Base-by-base conservation (phyloP, 192 early-diverging fungal genomes). In the Jimgerdemannia lactiflua region DNA sequence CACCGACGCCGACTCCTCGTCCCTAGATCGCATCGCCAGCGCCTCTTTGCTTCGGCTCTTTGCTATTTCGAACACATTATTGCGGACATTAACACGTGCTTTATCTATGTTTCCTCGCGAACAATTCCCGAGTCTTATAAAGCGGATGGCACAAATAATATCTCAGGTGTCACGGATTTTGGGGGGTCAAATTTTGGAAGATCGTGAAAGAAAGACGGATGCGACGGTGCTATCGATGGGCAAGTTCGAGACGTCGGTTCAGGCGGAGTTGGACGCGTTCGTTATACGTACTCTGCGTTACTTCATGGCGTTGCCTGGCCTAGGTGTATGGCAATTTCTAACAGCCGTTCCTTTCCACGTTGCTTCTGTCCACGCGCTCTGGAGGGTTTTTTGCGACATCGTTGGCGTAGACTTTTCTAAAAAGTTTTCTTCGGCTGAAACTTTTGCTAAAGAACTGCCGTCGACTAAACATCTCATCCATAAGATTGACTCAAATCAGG, bases 121-220 rank as follows among this genome's bases (percentile, higher is more conserved):
- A 1, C 43, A 70, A 17, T 65, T 71, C 64, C 70, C 44, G 3
- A 69, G 54, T 69, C 14, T 79, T 29, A 14, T 71, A 1, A 82
- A 80, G 43, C 75, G 80, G 18, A 10, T 86, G 44, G 82, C 83
- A 0, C 85, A 84, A 64, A 69, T 75, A 4, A 69, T 79, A 3
- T 84, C 78, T 39, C 83, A 84, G 42, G 40, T 86, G 4, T 65
- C 74, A 0, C 76, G 82, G 49, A 80, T 78, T 40, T n/a, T 84
- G n/a, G 82, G 82, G 3, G 74, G 80, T 4, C 70, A 79, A n/a
- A 43, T 75, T 17, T 73, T 49, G 10, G 71, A 77, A 64, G 66
- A 72, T 18, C 8, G 49, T 14, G 49, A 29, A 29, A 29, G 49
- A 39, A 41, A 6, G 64, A n/a, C 3, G 42, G 43, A 10, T 67